Evolutionary conservation across 1,284 basidiomycete species (phyloP).

Genomic region (Cutaneotrichosporon cyanovorans): DNA sequence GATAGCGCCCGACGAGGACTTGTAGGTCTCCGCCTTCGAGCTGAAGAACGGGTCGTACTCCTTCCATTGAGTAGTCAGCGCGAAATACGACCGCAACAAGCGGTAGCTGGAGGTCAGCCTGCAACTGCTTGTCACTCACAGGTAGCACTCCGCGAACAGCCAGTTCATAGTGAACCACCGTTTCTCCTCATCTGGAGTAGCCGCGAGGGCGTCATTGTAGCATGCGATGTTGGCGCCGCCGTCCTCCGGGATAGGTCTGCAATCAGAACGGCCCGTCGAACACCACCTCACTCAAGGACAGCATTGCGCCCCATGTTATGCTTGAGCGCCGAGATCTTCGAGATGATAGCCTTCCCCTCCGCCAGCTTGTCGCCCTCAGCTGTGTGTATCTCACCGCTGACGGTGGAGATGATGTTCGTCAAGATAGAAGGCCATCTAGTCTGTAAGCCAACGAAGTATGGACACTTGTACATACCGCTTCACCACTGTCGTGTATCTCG

Average conservation of each 20-base stretch:
- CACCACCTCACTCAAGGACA: conserved; percentile 57
- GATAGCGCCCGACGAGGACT: conserved; percentile 68
- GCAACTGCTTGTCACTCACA: conserved; percentile 50
- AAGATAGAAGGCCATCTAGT: conserved; percentile 82
- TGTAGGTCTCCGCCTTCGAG: conserved; percentile 78
- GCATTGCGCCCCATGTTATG: conserved; percentile 82
- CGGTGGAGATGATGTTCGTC: conserved; percentile 65
- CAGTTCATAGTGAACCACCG: conserved; percentile 90
- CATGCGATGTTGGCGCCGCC: conserved; percentile 58
- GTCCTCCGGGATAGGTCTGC: conserved; percentile 62
- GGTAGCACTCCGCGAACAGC: conserved; percentile 81
- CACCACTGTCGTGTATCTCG: conserved; percentile 39
- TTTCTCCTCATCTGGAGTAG: conserved; percentile 52
- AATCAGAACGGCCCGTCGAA: neutral
- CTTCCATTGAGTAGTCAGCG: conserved; percentile 63
- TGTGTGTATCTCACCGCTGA: conserved; percentile 57
- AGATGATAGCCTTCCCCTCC: conserved; percentile 75
- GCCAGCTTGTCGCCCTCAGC: conserved; percentile 36
- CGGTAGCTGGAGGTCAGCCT: conserved; percentile 60
- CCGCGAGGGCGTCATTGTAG: conserved; percentile 67
- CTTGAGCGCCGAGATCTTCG: conserved; percentile 70
- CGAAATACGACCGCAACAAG: conserved; percentile 67
- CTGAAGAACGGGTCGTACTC: conserved; percentile 75
- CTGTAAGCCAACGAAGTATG: conserved; percentile 43
- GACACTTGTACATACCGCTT: neutral